Evolutionary conservation across 2,329 filamentous ascomycete genomes (phyloP).

Genomic region (Xylaria sp.): DNA sequence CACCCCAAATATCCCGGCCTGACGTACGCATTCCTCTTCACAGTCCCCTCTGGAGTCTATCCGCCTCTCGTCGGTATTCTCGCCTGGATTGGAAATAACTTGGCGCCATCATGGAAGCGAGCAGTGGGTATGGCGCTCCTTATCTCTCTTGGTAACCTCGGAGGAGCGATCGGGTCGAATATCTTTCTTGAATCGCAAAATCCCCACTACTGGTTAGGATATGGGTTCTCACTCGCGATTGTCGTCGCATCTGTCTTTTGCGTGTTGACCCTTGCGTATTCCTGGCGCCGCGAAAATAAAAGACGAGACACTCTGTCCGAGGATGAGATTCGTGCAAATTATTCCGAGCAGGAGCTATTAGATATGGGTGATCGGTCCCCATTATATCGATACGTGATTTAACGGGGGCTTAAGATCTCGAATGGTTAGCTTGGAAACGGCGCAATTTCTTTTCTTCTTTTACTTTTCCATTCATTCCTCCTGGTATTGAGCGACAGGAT

Average conservation of each 20-base stretch:
- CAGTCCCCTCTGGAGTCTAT: background rate
- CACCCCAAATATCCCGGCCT: conserved; percentile 1
- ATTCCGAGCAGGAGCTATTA: conserved; percentile 8
- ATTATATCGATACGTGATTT: conserved; percentile 4
- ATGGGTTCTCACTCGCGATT: conserved; percentile 3
- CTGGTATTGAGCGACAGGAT: too few species aligned
- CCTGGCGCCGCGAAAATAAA: background rate
- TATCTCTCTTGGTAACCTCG: background rate
- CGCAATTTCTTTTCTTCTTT: background rate
- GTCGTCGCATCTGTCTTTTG: background rate
- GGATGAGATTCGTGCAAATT: background rate
- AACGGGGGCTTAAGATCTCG: background rate
- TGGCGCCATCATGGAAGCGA: conserved; percentile 9
- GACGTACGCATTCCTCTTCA: conserved; percentile 6
- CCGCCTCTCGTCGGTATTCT: conserved; percentile 7
- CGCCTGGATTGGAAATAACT: conserved; percentile 5
- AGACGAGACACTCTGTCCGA: conserved; percentile 1
- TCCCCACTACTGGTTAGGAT: conserved; percentile 2
- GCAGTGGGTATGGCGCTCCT: conserved; percentile 4
- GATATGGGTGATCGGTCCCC: conserved; percentile 6
- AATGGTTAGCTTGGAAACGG: background rate
- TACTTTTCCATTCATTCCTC: too few species aligned
- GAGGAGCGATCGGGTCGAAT: background rate
- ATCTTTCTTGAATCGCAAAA: conserved; percentile 1
- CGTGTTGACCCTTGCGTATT: background rate